These are phyloP conservation scores for Xylaria cubensis DNA, from an alignment of 495 filamentous ascomycete genomes.

Conservation along the genomic window DNA sequence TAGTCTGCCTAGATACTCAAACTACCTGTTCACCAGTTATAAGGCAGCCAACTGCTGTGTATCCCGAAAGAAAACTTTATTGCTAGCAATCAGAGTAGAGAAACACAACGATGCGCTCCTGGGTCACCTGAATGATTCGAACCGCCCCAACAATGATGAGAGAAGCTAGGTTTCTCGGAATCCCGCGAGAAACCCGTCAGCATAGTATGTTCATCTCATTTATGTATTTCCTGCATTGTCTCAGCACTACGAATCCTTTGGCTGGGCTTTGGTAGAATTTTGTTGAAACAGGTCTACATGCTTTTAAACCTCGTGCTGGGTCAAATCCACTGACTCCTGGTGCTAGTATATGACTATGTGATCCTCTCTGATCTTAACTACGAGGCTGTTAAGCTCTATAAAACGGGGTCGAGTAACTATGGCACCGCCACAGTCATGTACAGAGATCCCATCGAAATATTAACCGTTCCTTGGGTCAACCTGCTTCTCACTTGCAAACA, in stretches of 20 bases:
- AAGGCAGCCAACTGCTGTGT: no score
- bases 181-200: conserved; percentile 5
- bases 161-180: conserved; percentile 2
- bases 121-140: no score
- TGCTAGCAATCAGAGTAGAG: no score
- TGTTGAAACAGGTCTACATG: not conserved
- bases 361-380: not conserved
- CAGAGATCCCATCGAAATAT: not conserved
- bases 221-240: not conserved
- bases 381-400: not conserved
- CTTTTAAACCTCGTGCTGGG: not conserved
- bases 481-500: conserved; percentile 7
- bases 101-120: no score
- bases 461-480: conserved; percentile 10
- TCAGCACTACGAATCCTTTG: not conserved
- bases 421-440: not conserved
- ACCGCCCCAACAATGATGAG: not conserved
- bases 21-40: no score
- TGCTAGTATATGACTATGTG: conserved; percentile 14
- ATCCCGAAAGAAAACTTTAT: no score
- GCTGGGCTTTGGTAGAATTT: not conserved
- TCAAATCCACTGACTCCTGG: not conserved
- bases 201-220: not conserved
- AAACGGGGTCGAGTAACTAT: not conserved
- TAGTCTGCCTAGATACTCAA: no score